phyloP scores from a whole-genome alignment of 148 eudicot species.

The Pouteria glomerata region DNA sequence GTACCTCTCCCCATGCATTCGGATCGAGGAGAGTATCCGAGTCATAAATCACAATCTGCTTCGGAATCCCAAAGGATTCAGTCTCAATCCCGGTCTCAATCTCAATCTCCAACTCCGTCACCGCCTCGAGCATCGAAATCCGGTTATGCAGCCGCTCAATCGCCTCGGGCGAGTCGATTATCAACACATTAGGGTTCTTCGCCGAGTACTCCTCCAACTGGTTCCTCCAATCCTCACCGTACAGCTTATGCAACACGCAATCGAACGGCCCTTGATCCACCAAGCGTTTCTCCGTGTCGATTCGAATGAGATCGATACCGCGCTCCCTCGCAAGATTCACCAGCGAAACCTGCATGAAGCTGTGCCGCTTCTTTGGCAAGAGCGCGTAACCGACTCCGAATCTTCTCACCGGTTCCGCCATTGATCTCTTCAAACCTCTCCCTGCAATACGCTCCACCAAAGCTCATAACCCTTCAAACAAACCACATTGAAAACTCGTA shows the following conservation, averaged over 20 bases:
- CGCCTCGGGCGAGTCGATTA: constrained; percentile 47
- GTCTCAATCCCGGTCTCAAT: neutral
- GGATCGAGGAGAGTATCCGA: constrained; percentile 25
- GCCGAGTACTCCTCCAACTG: constrained; percentile 32
- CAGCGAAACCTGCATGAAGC: constrained; percentile 50
- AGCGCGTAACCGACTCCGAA: constrained; percentile 63
- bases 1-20: constrained; percentile 24
- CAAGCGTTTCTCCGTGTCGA: constrained; percentile 41
- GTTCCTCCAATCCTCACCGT: constrained; percentile 47
- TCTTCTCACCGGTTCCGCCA: constrained; percentile 38
- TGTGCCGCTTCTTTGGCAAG: constrained; percentile 48
- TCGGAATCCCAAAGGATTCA: constrained; percentile 48
- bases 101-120: constrained; percentile 30
- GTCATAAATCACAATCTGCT: constrained; percentile 46
- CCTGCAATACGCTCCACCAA: neutral
- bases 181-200: constrained; percentile 34
- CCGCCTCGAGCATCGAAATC: constrained; percentile 56
- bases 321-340: constrained; percentile 37
- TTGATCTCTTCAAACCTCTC: constrained; percentile 10
- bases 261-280: constrained; percentile 69
- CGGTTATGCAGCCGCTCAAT: constrained; percentile 54
- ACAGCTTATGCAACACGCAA: constrained; percentile 55
- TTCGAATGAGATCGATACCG: constrained; percentile 45
- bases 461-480: constrained; percentile 18
- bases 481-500: neutral